phyloP scores from a whole-genome alignment of 2,329 filamentous ascomycete genomes.

The Sporothrix pseudoabietina region DNA sequence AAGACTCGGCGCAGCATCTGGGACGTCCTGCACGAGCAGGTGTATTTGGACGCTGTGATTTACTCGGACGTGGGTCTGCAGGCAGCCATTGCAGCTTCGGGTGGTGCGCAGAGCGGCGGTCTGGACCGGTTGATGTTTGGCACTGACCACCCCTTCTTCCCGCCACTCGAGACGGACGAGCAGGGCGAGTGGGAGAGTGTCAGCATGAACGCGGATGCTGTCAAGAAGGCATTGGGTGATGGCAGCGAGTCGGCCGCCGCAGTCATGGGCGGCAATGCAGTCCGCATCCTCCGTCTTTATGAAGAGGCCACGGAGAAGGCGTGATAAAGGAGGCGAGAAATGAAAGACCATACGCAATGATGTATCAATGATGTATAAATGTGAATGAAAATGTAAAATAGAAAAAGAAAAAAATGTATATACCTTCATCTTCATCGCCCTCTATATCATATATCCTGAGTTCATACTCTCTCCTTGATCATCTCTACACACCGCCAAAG shows the following conservation, averaged over 20 bases:
- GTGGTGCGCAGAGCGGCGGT: constrained; percentile 55
- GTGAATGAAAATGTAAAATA: not conserved
- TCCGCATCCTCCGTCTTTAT: constrained; percentile 33
- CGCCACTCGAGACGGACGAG: constrained; percentile 62
- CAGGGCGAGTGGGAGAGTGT: constrained; percentile 71
- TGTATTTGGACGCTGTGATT: constrained; percentile 86
- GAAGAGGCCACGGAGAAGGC: constrained; percentile 22
- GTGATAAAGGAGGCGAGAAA: not conserved
- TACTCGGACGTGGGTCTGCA: constrained; percentile 74
- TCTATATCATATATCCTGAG: not conserved
- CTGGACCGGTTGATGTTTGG: constrained; percentile 76
- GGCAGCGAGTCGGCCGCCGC: constrained; percentile 28
- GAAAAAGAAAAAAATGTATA: constrained; percentile 2
- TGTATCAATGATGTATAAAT: not conserved
- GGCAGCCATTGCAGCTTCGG: constrained; percentile 67
- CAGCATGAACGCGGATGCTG: constrained; percentile 55
- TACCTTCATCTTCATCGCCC: not conserved
- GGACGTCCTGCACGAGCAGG: constrained; percentile 67
- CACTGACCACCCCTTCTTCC: constrained; percentile 83
- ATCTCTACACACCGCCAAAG: constrained; percentile 58
- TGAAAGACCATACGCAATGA: not conserved
- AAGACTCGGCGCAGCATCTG: constrained; percentile 57
- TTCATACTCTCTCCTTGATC: not conserved
- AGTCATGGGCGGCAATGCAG: constrained; percentile 36
- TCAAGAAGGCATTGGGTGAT: constrained; percentile 34